Conservation (phyloP, 202 grass and related monocot genomes). For the Saccharum hybrid region DNA sequence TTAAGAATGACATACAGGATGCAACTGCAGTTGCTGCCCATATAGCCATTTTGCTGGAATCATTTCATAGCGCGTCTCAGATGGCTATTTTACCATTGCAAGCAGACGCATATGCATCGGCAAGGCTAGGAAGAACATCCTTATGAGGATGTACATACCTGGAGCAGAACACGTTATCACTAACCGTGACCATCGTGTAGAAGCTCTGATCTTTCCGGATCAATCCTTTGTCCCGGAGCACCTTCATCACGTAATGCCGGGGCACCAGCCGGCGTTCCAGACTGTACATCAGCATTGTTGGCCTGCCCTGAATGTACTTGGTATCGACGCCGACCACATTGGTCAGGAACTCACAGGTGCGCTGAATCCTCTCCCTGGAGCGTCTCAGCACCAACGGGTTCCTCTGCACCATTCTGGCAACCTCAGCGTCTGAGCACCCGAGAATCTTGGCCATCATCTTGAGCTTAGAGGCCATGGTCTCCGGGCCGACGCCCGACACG, state of each 20-base stretch:
- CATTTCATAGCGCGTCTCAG: constrained; percentile 9
- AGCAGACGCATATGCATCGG: constrained; percentile 38
- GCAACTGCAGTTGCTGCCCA: neutral
- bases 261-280: constrained; percentile 45
- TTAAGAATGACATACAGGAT: constrained; percentile 24
- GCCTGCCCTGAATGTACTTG: constrained; percentile 13
- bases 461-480: constrained; percentile 48
- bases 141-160: constrained; percentile 51
- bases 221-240: constrained; percentile 45
- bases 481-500: neutral
- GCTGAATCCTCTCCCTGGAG: constrained; percentile 36
- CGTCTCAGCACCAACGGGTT: constrained; percentile 31
- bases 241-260: constrained; percentile 48
- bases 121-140: constrained; percentile 51
- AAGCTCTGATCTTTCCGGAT: constrained; percentile 1
- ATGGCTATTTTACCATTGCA: constrained; percentile 36
- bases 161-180: neutral
- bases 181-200: neutral
- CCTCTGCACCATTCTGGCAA: constrained; percentile 30
- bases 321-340: constrained; percentile 23
- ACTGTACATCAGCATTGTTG: constrained; percentile 33
- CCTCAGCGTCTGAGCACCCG: constrained; percentile 49
- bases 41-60: neutral
- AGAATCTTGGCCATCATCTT: constrained; percentile 42
- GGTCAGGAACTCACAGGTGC: constrained; percentile 42